phyloP scores from a whole-genome alignment of 2,329 filamentous ascomycete species.

The Rhytidhysteron rufulum region DNA sequence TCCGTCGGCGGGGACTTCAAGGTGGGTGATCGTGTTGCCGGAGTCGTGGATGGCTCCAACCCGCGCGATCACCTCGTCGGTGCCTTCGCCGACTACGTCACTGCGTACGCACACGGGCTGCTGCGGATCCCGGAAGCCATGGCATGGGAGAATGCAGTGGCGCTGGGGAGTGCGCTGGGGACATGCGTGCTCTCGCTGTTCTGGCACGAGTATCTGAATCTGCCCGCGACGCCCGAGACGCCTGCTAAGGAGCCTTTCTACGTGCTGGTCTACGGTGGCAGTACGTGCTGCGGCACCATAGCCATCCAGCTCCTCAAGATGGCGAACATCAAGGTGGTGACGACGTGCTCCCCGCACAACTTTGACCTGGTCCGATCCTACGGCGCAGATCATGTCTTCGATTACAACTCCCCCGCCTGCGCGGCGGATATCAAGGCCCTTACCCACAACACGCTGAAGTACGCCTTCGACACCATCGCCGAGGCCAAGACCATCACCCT shows the following conservation, averaged over 20 bases:
- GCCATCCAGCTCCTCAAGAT: conserved; percentile 38
- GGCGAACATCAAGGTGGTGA: conserved; percentile 31
- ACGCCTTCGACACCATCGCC: too few species aligned
- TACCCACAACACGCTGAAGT: too few species aligned
- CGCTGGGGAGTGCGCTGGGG: not conserved
- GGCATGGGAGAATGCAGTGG: conserved; percentile 11
- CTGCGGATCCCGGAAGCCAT: conserved; percentile 20
- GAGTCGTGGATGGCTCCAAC: conserved; percentile 4
- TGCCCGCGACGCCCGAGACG: not conserved
- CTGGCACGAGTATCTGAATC: not conserved
- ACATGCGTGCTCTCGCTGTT: not conserved
- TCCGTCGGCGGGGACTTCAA: conserved; percentile 15
- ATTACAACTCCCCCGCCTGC: conserved; percentile 43
- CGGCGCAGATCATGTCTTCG: conserved; percentile 45
- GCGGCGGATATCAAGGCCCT: conserved; percentile 43
- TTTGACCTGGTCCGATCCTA: conserved; percentile 42
- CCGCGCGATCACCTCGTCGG: conserved; percentile 12
- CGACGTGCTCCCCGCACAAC: conserved; percentile 43
- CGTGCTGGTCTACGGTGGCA: conserved; percentile 46
- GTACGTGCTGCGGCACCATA: conserved; percentile 40
- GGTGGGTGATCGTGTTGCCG: conserved; percentile 14
- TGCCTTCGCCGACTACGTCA: conserved; percentile 28
- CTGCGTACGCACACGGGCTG: conserved; percentile 13
- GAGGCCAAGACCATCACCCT: too few species aligned
- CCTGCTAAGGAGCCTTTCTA: conserved; percentile 4